Evolutionary conservation across 441 rosid genomes (phyloP).

Genomic region (Theobroma grandiflorum): DNA sequence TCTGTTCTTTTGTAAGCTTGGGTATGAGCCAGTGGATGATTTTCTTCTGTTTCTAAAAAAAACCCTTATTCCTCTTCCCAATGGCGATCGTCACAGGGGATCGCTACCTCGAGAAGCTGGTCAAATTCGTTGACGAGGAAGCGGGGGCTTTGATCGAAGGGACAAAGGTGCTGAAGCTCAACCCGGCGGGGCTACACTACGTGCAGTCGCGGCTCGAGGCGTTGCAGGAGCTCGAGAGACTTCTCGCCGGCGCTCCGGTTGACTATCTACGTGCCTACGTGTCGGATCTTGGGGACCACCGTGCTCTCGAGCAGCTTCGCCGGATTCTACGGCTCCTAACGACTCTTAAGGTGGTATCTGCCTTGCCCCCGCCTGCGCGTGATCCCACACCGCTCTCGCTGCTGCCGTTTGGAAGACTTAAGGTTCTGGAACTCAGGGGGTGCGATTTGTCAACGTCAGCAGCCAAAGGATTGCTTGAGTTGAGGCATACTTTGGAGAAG

Average conservation of each 20-base stretch:
- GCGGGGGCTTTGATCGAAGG: slow-evolving; percentile 81
- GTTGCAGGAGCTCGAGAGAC: slow-evolving; percentile 78
- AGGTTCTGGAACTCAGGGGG: slow-evolving; percentile 83
- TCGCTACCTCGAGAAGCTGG: slow-evolving; percentile 86
- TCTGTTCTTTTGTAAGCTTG: not conserved
- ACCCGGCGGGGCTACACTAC: slow-evolving; percentile 95
- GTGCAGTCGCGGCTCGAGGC: slow-evolving; percentile 91
- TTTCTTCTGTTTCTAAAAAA: not conserved
- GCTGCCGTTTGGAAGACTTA: slow-evolving; percentile 79
- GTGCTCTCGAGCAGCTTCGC: slow-evolving; percentile 95
- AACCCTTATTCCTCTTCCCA: slow-evolving; percentile 31
- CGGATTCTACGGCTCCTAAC: slow-evolving; percentile 83
- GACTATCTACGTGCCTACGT: slow-evolving; percentile 96
- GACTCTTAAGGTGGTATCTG: slow-evolving; percentile 80
- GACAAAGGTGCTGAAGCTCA: slow-evolving; percentile 73
- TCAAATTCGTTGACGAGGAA: slow-evolving; percentile 71
- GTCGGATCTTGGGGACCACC: slow-evolving; percentile 93
- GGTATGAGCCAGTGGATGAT: not conserved
- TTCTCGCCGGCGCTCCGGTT: slow-evolving; percentile 87
- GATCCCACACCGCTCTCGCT: slow-evolving; percentile 92
- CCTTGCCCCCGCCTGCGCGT: slow-evolving; percentile 73
- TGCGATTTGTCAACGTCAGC: slow-evolving; percentile 96
- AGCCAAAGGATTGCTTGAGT: slow-evolving; percentile 88
- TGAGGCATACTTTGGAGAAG: slow-evolving; percentile 89
- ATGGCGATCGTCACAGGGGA: slow-evolving; percentile 96